phyloP scores from a whole-genome alignment of 176 grass and related monocot species.

The Poa pratensis region DNA sequence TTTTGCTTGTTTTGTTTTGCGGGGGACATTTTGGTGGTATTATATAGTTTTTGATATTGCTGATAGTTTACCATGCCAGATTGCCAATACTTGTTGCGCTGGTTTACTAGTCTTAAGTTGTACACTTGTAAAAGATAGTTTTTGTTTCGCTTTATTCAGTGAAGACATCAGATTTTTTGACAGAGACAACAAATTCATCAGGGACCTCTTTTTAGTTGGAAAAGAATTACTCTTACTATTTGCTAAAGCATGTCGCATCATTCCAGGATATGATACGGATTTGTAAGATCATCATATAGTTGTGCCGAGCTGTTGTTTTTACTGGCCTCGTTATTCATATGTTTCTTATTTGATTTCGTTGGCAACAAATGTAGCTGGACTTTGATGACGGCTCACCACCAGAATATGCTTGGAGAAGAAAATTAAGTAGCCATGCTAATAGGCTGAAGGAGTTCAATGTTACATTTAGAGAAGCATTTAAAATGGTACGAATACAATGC shows the following conservation, averaged over 20 bases:
- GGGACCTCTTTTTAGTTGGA: background rate
- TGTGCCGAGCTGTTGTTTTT: background rate
- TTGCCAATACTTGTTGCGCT: background rate
- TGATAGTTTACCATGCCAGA: conserved; percentile 9
- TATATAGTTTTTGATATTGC: background rate
- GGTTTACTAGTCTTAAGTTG: background rate
- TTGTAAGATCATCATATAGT: conserved; percentile 37
- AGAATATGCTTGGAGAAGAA: conserved; percentile 87
- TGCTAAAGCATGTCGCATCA: background rate
- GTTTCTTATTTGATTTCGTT: conserved; percentile 4
- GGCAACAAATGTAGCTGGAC: conserved; percentile 66
- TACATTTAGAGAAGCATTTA: conserved; percentile 89
- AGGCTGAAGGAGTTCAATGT: conserved; percentile 94
- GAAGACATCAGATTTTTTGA: conserved; percentile 3
- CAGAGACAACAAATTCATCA: background rate
- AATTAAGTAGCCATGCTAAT: conserved; percentile 93
- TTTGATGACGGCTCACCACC: conserved; percentile 91
- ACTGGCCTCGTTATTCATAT: conserved; percentile 13
- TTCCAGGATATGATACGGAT: conserved; percentile 6
- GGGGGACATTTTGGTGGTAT: background rate
- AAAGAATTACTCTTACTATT: conserved; percentile 15
- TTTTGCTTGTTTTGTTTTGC: background rate
- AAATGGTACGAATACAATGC: conserved; percentile 64
- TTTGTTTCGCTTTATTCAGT: background rate
- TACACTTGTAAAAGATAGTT: background rate